A percentile compares a stretch with the other conserved stretches of the same genome.
Conservation (phyloP, 176 grass and related monocot species). For the Microstegium vimineum region DNA sequence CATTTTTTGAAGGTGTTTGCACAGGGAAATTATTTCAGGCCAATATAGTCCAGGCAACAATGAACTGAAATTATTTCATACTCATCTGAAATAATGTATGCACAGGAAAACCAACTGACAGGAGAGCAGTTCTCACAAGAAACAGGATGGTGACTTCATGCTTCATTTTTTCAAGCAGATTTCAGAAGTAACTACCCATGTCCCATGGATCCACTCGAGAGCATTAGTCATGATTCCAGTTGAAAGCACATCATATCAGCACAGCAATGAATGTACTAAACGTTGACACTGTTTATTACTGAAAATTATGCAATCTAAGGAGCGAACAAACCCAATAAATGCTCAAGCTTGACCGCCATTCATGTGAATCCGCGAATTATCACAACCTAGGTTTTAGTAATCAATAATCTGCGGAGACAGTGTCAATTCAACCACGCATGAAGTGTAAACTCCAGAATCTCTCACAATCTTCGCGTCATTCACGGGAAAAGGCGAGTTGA, state of each 20-base stretch:
- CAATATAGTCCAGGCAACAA: neutral
- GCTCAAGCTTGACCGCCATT: neutral
- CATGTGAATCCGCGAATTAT: neutral
- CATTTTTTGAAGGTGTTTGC: neutral
- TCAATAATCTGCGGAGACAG: neutral
- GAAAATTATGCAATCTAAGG: neutral
- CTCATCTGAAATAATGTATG: neutral
- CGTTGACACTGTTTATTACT: neutral
- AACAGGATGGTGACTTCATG: neutral
- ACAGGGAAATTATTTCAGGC: neutral
- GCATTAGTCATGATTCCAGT: neutral
- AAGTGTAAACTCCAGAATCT: neutral
- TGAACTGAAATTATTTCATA: neutral
- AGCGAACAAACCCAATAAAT: neutral
- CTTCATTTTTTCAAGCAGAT: neutral
- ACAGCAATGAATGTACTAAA: neutral
- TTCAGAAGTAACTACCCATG: neutral
- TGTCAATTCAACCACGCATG: neutral
- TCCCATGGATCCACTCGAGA: slow-evolving; percentile 2
- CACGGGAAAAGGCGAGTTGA: neutral
- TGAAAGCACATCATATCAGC: neutral
- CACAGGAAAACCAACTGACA: neutral
- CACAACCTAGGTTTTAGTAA: neutral
- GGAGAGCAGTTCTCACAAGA: slow-evolving; percentile 1
- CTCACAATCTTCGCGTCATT: neutral